Base-by-base conservation (phyloP, 1,284 basidiomycete species). In the Serendipita sp. region DNA sequence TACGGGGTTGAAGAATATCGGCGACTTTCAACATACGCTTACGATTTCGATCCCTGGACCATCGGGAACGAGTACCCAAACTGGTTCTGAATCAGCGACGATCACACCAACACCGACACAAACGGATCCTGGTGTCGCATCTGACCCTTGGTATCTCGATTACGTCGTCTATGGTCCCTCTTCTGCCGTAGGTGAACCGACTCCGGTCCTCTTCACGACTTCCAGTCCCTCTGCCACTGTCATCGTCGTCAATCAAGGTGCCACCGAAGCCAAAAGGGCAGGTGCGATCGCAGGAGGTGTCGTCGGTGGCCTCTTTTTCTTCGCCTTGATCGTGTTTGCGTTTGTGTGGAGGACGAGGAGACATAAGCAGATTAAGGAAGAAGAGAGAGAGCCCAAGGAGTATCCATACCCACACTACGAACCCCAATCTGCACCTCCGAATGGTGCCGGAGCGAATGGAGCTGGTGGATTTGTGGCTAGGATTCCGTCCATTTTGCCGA, bases 151-250 rank as follows among this genome's bases (percentile, higher is more conserved):
- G 53, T 26, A 6, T 10, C n/a, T 58, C 1, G 53, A 58, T 32
- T 58, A 58, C n/a, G 53, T 58, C 10, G 32, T 58, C 53, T 58
- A 58, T 35, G 53, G 53, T n/a, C 53, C 53, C 6, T 58, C 53
- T 8, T 58, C 22, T 22, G 53, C 53, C 15, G 15, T 58, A 2
- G 45, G 45, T 8, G 29, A 5, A 5, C 17, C 45, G 8, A 49
- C 45, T 6, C 32, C 53, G 15, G 53, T 35, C 5, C 8, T 34
- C 8, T 35, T 35, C 32, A 22, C n/a, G 32, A n/a, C 53, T 10
- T 10, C 22, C 5, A 32, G 26, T 58, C 15, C 22, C 4, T 58
- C 53, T n/a, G n/a, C 53, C 5, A 38, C 35, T 5, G 35, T 38
- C 6, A 38, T 38, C 35, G 12, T 38, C 12, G 12, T 38, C 12